Percentiles rank a stretch among this genome's conserved stretches.
Conservation (phyloP, 2,329 filamentous ascomycete genomes). For the Lithohypha guttulata region DNA sequence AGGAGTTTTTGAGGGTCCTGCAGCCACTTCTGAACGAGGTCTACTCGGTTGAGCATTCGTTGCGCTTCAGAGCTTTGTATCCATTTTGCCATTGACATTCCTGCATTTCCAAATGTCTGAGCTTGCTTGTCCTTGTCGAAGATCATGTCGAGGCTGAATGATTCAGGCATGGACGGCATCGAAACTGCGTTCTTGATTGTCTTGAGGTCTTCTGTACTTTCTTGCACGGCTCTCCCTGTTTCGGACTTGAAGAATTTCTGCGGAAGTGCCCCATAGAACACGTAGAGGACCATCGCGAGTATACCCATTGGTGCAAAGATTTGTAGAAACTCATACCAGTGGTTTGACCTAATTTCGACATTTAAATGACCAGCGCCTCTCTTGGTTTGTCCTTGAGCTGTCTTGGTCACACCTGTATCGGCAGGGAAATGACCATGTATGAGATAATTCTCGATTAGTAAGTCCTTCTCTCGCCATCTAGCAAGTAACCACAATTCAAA, state of each 20-base stretch:
- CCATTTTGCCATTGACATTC: conserved; percentile 14
- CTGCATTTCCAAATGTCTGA: conserved; percentile 17
- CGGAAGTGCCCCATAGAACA: conserved; percentile 26
- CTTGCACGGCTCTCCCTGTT: conserved; percentile 16
- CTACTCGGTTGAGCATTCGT: conserved; percentile 16
- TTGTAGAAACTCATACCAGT: conserved; percentile 27
- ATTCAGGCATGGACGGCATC: conserved; percentile 9
- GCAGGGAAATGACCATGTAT: conserved; percentile 61
- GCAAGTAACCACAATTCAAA: conserved; percentile 72
- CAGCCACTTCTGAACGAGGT: conserved; percentile 19
- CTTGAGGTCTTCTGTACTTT: conserved; percentile 17
- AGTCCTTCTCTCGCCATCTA: conserved; percentile 78
- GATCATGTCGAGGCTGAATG: conserved; percentile 17
- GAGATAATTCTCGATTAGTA: conserved; percentile 65
- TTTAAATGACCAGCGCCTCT: conserved; percentile 25
- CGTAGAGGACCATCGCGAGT: conserved; percentile 24
- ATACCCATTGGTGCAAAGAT: conserved; percentile 26
- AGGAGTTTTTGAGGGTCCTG: conserved; percentile 19
- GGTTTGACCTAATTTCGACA: conserved; percentile 24
- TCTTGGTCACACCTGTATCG: conserved; percentile 44
- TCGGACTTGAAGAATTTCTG: conserved; percentile 22
- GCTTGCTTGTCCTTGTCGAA: conserved; percentile 19
- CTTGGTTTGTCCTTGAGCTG: conserved; percentile 29
- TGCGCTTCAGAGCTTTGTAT: conserved; percentile 16
- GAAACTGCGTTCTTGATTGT: conserved; percentile 13